A percentile compares a stretch with the other conserved stretches of the same genome.
Conservation (phyloP, 2,329 filamentous ascomycete species). For the Pestalotiopsis sp. region DNA sequence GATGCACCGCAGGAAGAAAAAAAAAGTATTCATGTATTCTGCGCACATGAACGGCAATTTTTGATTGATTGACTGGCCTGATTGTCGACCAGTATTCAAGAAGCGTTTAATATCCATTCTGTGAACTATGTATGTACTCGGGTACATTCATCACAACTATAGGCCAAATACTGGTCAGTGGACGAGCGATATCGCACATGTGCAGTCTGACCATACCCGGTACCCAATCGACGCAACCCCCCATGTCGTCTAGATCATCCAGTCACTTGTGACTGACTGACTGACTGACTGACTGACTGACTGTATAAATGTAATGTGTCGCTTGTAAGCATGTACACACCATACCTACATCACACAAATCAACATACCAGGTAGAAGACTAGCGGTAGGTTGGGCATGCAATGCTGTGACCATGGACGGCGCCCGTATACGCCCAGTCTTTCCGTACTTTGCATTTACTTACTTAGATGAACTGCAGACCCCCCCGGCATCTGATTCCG, state of each 20-base stretch:
- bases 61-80: not conserved
- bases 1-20: too few species aligned
- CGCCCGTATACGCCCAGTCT: not conserved
- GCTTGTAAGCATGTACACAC: not conserved
- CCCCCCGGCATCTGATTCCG: not conserved
- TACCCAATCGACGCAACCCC: not conserved
- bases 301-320: not conserved
- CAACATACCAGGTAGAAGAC: not conserved
- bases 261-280: not conserved
- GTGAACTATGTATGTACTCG: too few species aligned
- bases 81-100: too few species aligned
- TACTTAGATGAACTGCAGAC: not conserved
- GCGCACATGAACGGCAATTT: not conserved
- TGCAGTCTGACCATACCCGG: not conserved
- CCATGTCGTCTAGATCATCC: not conserved
- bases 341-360: not conserved
- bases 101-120: too few species aligned
- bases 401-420: not conserved
- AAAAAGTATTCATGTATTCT: not conserved
- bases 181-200: not conserved
- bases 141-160: too few species aligned
- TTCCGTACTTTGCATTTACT: not conserved
- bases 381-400: not conserved
- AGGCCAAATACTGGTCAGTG: not conserved
- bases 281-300: not conserved